A percentile compares a stretch with the other conserved stretches of the same genome.
phyloP scores from a whole-genome alignment of 768 basidiomycete species.

The Pulveroboletus sp. region DNA sequence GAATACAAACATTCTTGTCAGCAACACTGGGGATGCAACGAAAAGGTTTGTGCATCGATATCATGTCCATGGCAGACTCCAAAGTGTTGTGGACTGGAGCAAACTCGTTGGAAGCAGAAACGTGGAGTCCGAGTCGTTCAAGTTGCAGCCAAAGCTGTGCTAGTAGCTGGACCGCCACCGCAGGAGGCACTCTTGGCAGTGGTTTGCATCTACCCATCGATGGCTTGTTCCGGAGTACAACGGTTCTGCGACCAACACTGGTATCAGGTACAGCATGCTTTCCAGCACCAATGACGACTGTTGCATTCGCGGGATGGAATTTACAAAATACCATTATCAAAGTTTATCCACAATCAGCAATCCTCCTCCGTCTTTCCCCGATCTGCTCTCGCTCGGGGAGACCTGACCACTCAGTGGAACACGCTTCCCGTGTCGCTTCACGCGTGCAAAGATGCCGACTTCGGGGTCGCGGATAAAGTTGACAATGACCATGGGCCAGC shows the following conservation, averaged over 20 bases:
- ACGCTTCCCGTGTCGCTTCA: conserved; percentile 63
- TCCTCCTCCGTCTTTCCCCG: conserved; percentile 14
- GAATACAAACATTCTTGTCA: conserved; percentile 13
- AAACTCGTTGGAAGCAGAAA: too few species aligned
- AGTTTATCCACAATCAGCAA: conserved; percentile 7
- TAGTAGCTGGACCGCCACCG: too few species aligned
- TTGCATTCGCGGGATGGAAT: conserved; percentile 9
- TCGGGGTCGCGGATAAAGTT: conserved; percentile 91
- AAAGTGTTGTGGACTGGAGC: too few species aligned
- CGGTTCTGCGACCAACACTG: too few species aligned
- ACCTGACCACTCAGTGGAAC: conserved; percentile 15
- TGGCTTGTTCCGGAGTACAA: too few species aligned
- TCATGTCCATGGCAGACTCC: too few species aligned
- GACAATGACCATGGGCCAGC: conserved; percentile 92
- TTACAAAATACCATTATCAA: conserved; percentile 16
- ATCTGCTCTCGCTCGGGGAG: conserved; percentile 12
- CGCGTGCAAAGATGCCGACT: conserved; percentile 86
- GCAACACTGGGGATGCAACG: not conserved
- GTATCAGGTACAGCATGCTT: not conserved
- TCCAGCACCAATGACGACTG: not conserved
- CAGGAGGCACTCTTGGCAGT: too few species aligned
- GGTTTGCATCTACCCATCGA: too few species aligned
- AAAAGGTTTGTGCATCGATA: too few species aligned
- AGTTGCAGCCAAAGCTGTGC: too few species aligned
- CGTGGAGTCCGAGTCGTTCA: too few species aligned